Evolutionary conservation across 1,284 basidiomycete species (phyloP).

Genomic region (Porogramme epimiltina): DNA sequence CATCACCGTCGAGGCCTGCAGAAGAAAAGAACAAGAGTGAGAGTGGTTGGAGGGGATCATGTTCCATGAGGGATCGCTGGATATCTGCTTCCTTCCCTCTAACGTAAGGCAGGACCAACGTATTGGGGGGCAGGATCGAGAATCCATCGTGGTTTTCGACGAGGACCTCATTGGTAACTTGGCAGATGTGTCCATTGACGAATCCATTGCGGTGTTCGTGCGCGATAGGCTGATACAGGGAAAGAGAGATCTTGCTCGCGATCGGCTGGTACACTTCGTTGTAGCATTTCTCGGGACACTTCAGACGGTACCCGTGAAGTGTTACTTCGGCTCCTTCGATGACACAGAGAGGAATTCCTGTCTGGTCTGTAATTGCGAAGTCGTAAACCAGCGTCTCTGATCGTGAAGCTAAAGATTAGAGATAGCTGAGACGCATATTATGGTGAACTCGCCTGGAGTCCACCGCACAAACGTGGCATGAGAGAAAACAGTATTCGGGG

Average conservation of each 20-base stretch:
- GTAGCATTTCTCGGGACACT: conserved; percentile 10
- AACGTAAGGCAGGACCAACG: conserved; percentile 9
- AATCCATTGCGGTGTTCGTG: neutral
- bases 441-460: conserved; percentile 25
- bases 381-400: neutral
- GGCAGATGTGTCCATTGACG: neutral
- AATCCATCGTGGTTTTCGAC: no score
- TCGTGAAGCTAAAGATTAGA: conserved; percentile 18
- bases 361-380: conserved; percentile 12
- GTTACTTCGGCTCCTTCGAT: conserved; percentile 19
- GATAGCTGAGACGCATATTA: conserved; percentile 5
- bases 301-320: conserved; percentile 14
- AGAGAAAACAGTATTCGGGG: conserved; percentile 20
- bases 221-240: no score
- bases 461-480: conserved; percentile 23
- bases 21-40: conserved; percentile 19
- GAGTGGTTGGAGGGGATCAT: conserved; percentile 7
- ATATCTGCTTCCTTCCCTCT: conserved; percentile 18
- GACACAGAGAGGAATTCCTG: conserved; percentile 17
- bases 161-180: neutral
- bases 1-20: conserved; percentile 18
- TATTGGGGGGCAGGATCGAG: neutral
- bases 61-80: conserved; percentile 6
- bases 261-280: conserved; percentile 15
- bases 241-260: neutral